A percentile compares a stretch with the other conserved stretches of the same genome.
Evolutionary conservation across 805 yeast species (phyloP).

Genomic region (Jamesozyma rosinii): DNA sequence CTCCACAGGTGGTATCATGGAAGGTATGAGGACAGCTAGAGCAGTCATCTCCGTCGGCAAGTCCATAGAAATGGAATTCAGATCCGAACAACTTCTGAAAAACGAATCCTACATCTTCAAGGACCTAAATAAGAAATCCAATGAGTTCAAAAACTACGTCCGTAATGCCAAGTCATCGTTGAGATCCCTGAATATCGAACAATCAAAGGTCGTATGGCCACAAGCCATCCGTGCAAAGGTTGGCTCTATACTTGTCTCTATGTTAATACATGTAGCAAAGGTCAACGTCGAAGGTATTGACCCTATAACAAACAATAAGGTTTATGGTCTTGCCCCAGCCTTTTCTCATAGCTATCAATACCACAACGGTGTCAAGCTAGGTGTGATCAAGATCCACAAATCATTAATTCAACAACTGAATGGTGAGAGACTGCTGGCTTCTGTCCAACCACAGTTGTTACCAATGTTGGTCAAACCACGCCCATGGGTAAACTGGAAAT

Average conservation of each 20-base stretch:
- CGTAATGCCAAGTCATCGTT: constrained; percentile 32
- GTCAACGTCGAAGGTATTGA: constrained; percentile 72
- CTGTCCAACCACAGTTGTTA: constrained; percentile 73
- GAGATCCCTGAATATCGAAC: constrained; percentile 32
- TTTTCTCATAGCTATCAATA: constrained; percentile 83
- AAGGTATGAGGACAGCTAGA: constrained; percentile 77
- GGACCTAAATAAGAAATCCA: constrained; percentile 42
- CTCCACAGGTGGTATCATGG: constrained; percentile 64
- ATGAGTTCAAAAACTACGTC: constrained; percentile 34
- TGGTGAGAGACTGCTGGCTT: constrained; percentile 51
- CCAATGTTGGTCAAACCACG: constrained; percentile 92
- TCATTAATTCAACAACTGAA: constrained; percentile 57
- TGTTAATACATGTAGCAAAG: constrained; percentile 72
- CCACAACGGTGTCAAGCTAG: constrained; percentile 66
- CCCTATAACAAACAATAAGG: constrained; percentile 60
- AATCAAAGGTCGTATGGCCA: constrained; percentile 44
- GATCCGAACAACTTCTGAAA: constrained; percentile 54
- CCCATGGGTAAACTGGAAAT: constrained; percentile 73
- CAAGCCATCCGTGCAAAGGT: constrained; percentile 52
- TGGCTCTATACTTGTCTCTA: constrained; percentile 70
- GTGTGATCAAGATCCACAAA: constrained; percentile 70
- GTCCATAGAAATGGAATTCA: constrained; percentile 77
- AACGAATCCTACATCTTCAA: constrained; percentile 48
- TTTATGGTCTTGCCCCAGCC: constrained; percentile 78
- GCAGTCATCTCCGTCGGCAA: constrained; percentile 75